Evolutionary conservation across 495 filamentous ascomycete genomes (phyloP), one percentile per base, ranked within the genome.

Genomic region (Margaritispora aquatica): DNA sequence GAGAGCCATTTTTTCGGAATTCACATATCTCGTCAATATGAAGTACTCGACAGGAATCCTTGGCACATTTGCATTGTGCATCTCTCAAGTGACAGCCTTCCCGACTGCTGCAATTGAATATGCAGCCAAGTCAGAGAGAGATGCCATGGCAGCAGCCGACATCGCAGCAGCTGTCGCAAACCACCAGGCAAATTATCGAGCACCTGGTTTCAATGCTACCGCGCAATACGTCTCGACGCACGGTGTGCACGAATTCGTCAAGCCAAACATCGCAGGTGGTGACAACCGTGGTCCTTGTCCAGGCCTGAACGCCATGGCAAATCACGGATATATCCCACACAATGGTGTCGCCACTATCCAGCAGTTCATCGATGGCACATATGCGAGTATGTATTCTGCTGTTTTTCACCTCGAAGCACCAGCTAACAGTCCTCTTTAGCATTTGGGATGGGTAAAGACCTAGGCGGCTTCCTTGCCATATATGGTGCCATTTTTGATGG

Each of bases 311-410:
- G 60, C 60, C 15, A 54, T 58, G 55, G 80, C 80, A 36, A 81
- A 82, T 47, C 78, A 80, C 64, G 72, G 70, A n/a, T 83, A 82
- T 54, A 69, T 81, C 26, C 78, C 80, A 0, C 75, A 78, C 54
- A 77, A 74, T 58, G 80, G 80, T 27, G 67, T 80, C 21, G 79
- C 73, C 1, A 63, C 63, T 3, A 68, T 70, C n/a, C 48, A 57
- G 13, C 55, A 72, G 29, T 72, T 77, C 59, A 69, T 72, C 29
- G 57, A 75, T 7, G 61, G 54, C 0, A 62, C 58, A 21, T 58
- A 64, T 31, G 36, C 59, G 1, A 34, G 52, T 55, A 49, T 22
- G 58, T 50, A 2, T 38, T 3, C 19, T 17, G 7, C 38, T 36
- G 22, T n/a, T n/a, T 13, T 54, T 54, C 15, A 50, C 2, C 47